phyloP scores from a whole-genome alignment of 1,284 basidiomycete species.

The Earliella scabrosa region DNA sequence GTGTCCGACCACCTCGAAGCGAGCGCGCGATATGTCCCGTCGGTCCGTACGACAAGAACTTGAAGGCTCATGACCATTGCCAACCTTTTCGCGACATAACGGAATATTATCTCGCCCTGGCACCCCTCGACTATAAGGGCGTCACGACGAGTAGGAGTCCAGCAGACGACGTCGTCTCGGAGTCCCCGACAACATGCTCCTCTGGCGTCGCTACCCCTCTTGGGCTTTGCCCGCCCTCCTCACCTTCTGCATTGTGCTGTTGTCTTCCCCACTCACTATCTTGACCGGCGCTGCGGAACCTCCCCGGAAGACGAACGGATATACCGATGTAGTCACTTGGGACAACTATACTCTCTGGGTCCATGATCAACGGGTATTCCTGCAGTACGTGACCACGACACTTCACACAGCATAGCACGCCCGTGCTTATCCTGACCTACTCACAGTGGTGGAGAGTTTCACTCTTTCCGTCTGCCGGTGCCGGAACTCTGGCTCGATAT shows the following conservation, averaged over 20 bases:
- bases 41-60: not conserved
- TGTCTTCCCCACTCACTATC: constrained; percentile 21
- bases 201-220: constrained; percentile 6
- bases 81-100: not conserved
- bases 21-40: not conserved
- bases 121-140: not conserved
- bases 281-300: constrained; percentile 20
- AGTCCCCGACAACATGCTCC: not conserved
- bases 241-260: constrained; percentile 15
- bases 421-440: not conserved
- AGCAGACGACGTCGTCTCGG: not conserved
- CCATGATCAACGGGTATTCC: constrained; percentile 40
- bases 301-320: constrained; percentile 32
- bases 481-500: constrained; percentile 83
- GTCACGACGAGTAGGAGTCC: not conserved
- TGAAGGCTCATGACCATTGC: not conserved
- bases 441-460: constrained; percentile 73
- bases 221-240: constrained; percentile 21
- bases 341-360: constrained; percentile 38
- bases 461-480: constrained; percentile 82
- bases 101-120: not conserved
- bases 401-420: too few relatives aligned
- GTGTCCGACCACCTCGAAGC: not conserved
- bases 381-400: constrained; percentile 45
- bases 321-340: constrained; percentile 36